A percentile compares a stretch with the other conserved stretches of the same genome.
phyloP scores from a whole-genome alignment of 495 filamentous ascomycete species.

The Penicillium roqueforti region DNA sequence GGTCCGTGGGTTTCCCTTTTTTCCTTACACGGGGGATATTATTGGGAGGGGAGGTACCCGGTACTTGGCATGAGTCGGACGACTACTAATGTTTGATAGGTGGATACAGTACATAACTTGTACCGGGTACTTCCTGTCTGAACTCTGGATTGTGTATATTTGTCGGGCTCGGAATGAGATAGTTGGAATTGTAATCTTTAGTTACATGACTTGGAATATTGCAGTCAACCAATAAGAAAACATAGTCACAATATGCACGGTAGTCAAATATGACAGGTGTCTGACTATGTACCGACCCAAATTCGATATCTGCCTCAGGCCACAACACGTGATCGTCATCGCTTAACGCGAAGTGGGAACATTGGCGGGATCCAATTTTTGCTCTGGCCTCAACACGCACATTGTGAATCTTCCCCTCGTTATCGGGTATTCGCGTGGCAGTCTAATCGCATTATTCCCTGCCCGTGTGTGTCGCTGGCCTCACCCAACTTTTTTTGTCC shows the following conservation, averaged over 20 bases:
- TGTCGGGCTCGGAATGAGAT: slow-evolving; percentile 4
- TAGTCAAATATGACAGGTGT: not conserved
- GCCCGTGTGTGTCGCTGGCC: slow-evolving; percentile 23
- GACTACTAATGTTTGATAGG: not conserved
- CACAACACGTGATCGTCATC: slow-evolving; percentile 33
- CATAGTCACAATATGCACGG: not conserved
- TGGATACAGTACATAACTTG: not conserved
- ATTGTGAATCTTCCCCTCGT: slow-evolving; percentile 34
- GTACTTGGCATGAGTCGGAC: slow-evolving; percentile 6
- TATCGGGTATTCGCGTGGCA: slow-evolving; percentile 42
- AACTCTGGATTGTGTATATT: not conserved
- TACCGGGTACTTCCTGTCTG: not conserved
- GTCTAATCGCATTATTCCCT: slow-evolving; percentile 26
- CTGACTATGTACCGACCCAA: not conserved
- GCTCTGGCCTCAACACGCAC: slow-evolving; percentile 36
- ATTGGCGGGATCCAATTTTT: slow-evolving; percentile 31
- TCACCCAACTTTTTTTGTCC: slow-evolving; percentile 1
- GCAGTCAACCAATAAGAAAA: not conserved
- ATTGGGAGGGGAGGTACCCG: slow-evolving; percentile 1
- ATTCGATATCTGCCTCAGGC: slow-evolving; percentile 6
- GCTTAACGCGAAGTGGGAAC: slow-evolving; percentile 42
- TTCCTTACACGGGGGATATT: slow-evolving; percentile 4
- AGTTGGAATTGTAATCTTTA: not conserved
- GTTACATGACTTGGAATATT: not conserved
- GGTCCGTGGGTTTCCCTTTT: slow-evolving; percentile 13